Evolutionary conservation across 169 alveolate genomes (phyloP), one percentile per base, ranked within the genome.

Genomic region (Plasmodium gonderi): DNA sequence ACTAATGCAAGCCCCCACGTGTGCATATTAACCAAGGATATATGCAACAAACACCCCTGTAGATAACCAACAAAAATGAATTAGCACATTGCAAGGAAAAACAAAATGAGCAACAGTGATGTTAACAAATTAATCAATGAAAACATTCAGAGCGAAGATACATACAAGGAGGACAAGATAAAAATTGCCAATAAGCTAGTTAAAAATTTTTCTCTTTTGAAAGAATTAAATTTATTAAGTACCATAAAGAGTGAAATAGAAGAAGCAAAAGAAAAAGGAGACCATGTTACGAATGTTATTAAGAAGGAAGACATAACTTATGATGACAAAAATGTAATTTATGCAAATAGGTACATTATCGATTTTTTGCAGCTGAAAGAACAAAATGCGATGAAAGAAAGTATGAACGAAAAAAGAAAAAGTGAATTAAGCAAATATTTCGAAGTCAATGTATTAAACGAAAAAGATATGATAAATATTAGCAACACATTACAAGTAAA

Each of bases 131-230:
- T 85, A 33, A 72, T 85, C 20, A 74, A 64, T 76, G 79, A 85
- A 49, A 74, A 69, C 31, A 74, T 20, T 14, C 79, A 49, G 29
- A 65, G 85, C 42, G 85, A 85, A 51, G 92, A 85, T 85, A 60
- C 67, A 0, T 31, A 49, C 38, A 85, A 85, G 64, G 87, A 69
- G 42, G 78, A 74, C 68, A 85, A 85, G 67, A 85, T 72, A 74
- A 85, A 85, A 85, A 74, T 85, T 20, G 92, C 85, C 40, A 85
- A 74, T 45, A 60, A 36, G 17, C 78, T 85, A 44, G 87, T 85
- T 85, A 85, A 85, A 85, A 85, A 85, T 36, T 85, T 17, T 42
- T 85, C 79, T 76, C 92, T 85, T 76, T 60, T 85, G 68, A 85
- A 74, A 74, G 92, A 85, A 72, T 45, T 85, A 74, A 75, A 85